A percentile compares a stretch with the other conserved stretches of the same genome.
These are phyloP conservation scores for Enterocytospora artemiae DNA, from an alignment of 371 early-diverging fungal genomes.

Conservation along the genomic window DNA sequence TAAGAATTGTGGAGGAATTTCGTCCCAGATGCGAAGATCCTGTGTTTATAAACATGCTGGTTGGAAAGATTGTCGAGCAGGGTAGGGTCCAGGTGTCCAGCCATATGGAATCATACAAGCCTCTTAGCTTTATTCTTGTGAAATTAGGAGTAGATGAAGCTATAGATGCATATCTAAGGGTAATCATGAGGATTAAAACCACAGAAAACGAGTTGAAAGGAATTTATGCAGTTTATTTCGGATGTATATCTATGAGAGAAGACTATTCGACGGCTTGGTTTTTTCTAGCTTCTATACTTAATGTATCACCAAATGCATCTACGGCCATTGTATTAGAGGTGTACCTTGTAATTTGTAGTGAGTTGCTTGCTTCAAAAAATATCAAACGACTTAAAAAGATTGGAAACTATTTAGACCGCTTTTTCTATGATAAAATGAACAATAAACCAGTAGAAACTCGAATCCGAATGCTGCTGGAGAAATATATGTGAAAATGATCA, in stretches of 20 bases:
- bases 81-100: slow-evolving; percentile 41
- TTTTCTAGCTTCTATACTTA: slow-evolving; percentile 21
- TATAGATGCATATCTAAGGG: slow-evolving; percentile 3
- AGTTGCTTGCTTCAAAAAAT: slow-evolving; percentile 9
- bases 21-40: neutral
- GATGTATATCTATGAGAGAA: slow-evolving; percentile 14
- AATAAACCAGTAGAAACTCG: slow-evolving; percentile 17
- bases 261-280: slow-evolving; percentile 14
- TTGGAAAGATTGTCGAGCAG: slow-evolving; percentile 38
- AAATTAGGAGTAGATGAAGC: neutral
- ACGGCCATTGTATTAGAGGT: slow-evolving; percentile 32
- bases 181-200: slow-evolving; percentile 2
- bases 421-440: slow-evolving; percentile 12
- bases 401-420: neutral
- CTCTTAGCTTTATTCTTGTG: slow-evolving; percentile 4
- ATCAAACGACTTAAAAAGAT: slow-evolving; percentile 13
- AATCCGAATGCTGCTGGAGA: neutral
- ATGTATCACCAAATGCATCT: slow-evolving; percentile 3
- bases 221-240: slow-evolving; percentile 32
- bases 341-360: slow-evolving; percentile 13
- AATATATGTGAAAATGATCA: neutral
- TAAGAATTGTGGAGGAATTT: slow-evolving; percentile 1
- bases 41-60: slow-evolving; percentile 28
- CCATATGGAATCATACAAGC: slow-evolving; percentile 36
- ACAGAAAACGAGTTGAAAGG: slow-evolving; percentile 16